A percentile compares a stretch with the other conserved stretches of the same genome.
These are phyloP conservation scores for Nemania serpens DNA, from an alignment of 2,329 filamentous ascomycete genomes.

Conservation along the genomic window DNA sequence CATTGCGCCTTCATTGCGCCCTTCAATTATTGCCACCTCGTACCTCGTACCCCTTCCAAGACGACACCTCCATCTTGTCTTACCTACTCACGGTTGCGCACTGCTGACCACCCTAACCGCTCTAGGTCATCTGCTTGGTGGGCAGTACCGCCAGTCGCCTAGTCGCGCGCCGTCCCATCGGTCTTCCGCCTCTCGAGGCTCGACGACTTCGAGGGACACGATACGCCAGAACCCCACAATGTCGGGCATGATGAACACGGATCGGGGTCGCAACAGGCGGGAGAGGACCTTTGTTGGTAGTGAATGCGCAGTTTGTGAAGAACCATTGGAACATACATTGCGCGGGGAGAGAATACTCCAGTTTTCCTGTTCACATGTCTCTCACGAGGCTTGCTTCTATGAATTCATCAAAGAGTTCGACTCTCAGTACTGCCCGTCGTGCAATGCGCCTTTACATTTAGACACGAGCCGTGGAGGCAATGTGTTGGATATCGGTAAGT, in stretches of 20 bases:
- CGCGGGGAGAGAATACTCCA: conserved; percentile 93
- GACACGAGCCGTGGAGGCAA: conserved; percentile 94
- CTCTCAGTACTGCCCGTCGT: conserved; percentile 90
- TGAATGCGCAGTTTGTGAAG: conserved; percentile 95
- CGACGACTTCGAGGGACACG: conserved; percentile 45
- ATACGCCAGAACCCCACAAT: conserved; percentile 48
- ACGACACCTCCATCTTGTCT: conserved; percentile 13
- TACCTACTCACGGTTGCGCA: conserved; percentile 26
- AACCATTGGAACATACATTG: conserved; percentile 92
- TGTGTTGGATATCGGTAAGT: conserved; percentile 83
- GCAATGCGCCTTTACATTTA: conserved; percentile 86
- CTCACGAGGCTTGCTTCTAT: conserved; percentile 98
- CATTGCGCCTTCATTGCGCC: conserved; percentile 21
- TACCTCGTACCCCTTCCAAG: conserved; percentile 24
- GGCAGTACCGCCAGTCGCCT: conserved; percentile 40
- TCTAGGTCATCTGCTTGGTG: conserved; percentile 47
- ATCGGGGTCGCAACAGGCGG: conserved; percentile 77
- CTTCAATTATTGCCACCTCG: conserved; percentile 22
- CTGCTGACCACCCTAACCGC: conserved; percentile 32
- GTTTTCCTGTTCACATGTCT: conserved; percentile 95
- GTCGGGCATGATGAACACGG: conserved; percentile 71
- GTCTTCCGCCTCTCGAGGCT: conserved; percentile 46
- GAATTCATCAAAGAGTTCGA: conserved; percentile 97
- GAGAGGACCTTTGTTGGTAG: conserved; percentile 95
- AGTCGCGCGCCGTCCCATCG: conserved; percentile 46